These are phyloP conservation scores for Xylaria sp. DNA, from an alignment of 2,329 filamentous ascomycete genomes.

Conservation along the genomic window DNA sequence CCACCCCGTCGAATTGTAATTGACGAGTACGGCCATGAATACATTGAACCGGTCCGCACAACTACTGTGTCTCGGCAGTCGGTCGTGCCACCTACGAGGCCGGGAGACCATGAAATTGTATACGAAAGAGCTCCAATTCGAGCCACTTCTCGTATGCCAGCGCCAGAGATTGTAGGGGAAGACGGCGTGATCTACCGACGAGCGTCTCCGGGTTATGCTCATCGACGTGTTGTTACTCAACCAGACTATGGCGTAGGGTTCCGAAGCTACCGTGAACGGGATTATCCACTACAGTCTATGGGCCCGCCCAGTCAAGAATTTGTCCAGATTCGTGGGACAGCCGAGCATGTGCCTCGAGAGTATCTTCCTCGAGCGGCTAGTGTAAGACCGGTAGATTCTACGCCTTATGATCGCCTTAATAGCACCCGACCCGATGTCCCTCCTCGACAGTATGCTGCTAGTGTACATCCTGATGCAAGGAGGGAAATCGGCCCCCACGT, in stretches of 20 bases:
- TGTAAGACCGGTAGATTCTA: slow-evolving; percentile 58
- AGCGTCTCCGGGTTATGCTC: slow-evolving; percentile 56
- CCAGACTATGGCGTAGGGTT: slow-evolving; percentile 63
- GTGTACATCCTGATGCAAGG: slow-evolving; percentile 47
- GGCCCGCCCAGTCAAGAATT: slow-evolving; percentile 52
- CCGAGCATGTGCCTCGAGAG: slow-evolving; percentile 57
- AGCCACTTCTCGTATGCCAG: slow-evolving; percentile 57
- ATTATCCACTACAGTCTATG: slow-evolving; percentile 60
- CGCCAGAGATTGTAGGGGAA: slow-evolving; percentile 55
- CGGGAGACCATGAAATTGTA: slow-evolving; percentile 59
- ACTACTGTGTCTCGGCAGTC: slow-evolving; percentile 52
- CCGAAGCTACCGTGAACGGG: slow-evolving; percentile 61
- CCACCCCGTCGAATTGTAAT: slow-evolving; percentile 73
- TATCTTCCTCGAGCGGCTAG: slow-evolving; percentile 62
- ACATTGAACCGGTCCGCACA: slow-evolving; percentile 61
- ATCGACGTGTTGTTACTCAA: slow-evolving; percentile 65
- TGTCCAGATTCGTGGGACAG: slow-evolving; percentile 51
- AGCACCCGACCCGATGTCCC: slow-evolving; percentile 50
- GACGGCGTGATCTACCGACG: slow-evolving; percentile 56
- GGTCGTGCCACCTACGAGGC: slow-evolving; percentile 51
- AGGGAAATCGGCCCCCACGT: slow-evolving; percentile 40
- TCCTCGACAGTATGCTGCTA: slow-evolving; percentile 55
- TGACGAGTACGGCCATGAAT: slow-evolving; percentile 84
- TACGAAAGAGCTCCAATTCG: slow-evolving; percentile 69
- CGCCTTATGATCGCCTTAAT: slow-evolving; percentile 51